phyloP scores from a whole-genome alignment of 192 early-diverging fungal species.

The Polychytrium aggregatum region DNA sequence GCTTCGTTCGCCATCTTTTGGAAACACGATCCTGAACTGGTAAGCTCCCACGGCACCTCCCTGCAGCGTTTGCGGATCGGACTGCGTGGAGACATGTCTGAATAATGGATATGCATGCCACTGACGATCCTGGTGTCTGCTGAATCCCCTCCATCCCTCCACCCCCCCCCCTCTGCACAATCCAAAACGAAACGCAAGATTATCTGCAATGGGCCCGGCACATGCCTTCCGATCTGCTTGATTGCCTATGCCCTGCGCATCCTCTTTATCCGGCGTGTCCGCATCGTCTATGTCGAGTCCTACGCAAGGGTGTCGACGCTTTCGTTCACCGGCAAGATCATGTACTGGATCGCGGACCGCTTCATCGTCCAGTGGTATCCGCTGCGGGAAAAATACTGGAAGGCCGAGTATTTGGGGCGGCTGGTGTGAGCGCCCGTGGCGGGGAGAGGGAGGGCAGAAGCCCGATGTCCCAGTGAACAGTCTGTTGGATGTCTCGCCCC shows the following conservation, averaged over 20 bases:
- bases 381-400: slow-evolving; percentile 8
- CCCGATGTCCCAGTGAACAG: too few relatives aligned
- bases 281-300: slow-evolving; percentile 79
- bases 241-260: slow-evolving; percentile 48
- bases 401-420: slow-evolving; percentile 22
- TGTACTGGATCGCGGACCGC: slow-evolving; percentile 64
- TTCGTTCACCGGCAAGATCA: slow-evolving; percentile 79
- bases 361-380: slow-evolving; percentile 90
- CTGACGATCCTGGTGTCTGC: too few relatives aligned
- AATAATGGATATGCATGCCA: too few relatives aligned
- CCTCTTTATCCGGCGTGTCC: slow-evolving; percentile 38
- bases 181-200: too few relatives aligned
- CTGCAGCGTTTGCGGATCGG: too few relatives aligned
- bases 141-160: too few relatives aligned
- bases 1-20: slow-evolving; percentile 19
- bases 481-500: too few relatives aligned
- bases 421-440: slow-evolving; percentile 10
- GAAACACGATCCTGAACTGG: slow-evolving; percentile 41
- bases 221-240: slow-evolving; percentile 62
- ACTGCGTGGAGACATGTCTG: too few relatives aligned
- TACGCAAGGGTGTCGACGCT: slow-evolving; percentile 75
- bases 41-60: slow-evolving; percentile 27
- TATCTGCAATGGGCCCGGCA: slow-evolving; percentile 85
- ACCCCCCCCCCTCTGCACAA: too few relatives aligned
- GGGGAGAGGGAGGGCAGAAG: too few relatives aligned